A percentile compares a stretch with the other conserved stretches of the same genome.
Conservation (phyloP, 345 rosid genomes). For the Rhodamnia rubescens region DNA sequence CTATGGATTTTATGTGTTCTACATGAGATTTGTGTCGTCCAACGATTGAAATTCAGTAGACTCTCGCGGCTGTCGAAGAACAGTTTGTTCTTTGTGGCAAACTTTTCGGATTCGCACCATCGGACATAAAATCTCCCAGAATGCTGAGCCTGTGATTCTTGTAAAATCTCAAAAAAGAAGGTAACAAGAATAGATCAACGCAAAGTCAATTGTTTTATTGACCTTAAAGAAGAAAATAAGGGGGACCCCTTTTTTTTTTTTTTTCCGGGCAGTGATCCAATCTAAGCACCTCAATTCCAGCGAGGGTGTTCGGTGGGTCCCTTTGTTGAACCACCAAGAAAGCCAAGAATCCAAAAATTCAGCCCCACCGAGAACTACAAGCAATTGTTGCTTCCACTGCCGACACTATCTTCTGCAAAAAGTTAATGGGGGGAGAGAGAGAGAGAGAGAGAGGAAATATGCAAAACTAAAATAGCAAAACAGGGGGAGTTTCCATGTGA, state of each 20-base stretch:
- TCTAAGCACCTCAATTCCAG: not conserved
- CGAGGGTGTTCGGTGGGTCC: not conserved
- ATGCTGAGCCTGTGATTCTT: not conserved
- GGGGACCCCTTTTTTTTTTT: too few relatives aligned
- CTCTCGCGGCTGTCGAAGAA: not conserved
- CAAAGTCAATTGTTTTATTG: not conserved
- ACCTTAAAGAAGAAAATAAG: not conserved
- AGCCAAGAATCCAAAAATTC: not conserved
- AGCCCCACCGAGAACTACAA: not conserved
- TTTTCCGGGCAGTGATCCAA: not conserved
- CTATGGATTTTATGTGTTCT: not conserved
- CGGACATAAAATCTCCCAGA: not conserved
- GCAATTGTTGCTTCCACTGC: constrained; percentile 4
- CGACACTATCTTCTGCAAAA: constrained; percentile 18
- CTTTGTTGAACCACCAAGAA: not conserved
- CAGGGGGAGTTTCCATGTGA: not conserved
- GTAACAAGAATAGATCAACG: not conserved
- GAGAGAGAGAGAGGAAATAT: not conserved
- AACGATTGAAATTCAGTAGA: not conserved
- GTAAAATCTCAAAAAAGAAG: not conserved
- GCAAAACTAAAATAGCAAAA: not conserved
- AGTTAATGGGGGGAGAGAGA: not conserved
- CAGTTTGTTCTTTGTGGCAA: too few relatives aligned
- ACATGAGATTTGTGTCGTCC: too few relatives aligned
- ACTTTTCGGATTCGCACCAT: not conserved